phyloP scores from a whole-genome alignment of 2,329 filamentous ascomycete species.

The Xylariaceae sp. region DNA sequence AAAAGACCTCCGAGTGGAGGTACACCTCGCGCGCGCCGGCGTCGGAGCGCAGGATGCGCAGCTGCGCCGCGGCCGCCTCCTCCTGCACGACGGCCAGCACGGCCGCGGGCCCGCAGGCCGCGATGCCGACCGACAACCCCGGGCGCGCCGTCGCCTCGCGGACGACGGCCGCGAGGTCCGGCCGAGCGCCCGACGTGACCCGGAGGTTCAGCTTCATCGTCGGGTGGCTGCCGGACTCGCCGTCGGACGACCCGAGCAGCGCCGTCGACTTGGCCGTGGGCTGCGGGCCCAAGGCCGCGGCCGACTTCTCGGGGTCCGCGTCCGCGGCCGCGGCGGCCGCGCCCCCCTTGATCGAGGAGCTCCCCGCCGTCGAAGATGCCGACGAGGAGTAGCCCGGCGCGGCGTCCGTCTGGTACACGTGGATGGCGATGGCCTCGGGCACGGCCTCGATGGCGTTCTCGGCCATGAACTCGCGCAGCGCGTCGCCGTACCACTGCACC shows the following conservation, averaged over 20 bases:
- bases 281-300: too few species aligned
- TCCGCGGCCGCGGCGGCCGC: slow-evolving; percentile 7
- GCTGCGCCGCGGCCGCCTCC: slow-evolving; percentile 20
- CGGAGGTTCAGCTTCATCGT: slow-evolving; percentile 3
- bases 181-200: slow-evolving; percentile 9
- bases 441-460: slow-evolving; percentile 11
- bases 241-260: too few species aligned
- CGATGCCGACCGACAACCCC: slow-evolving; percentile 17
- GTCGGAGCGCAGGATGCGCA: slow-evolving; percentile 14
- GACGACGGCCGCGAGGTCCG: slow-evolving; percentile 13
- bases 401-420: slow-evolving; percentile 19
- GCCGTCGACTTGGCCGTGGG: too few species aligned
- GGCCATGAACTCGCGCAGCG: slow-evolving; percentile 16
- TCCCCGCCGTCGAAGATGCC: too few species aligned
- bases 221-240: slow-evolving; percentile 1
- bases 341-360: too few species aligned
- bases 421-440: slow-evolving; percentile 12
- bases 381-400: too few species aligned
- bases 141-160: slow-evolving; percentile 13
- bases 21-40: slow-evolving; percentile 20
- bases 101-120: slow-evolving; percentile 18
- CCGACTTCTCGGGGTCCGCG: not conserved
- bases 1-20: slow-evolving; percentile 20
- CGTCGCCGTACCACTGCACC: slow-evolving; percentile 22
- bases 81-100: slow-evolving; percentile 17